phyloP scores from a whole-genome alignment of 495 filamentous ascomycete species.

The Beverwykella pulmonaria region DNA sequence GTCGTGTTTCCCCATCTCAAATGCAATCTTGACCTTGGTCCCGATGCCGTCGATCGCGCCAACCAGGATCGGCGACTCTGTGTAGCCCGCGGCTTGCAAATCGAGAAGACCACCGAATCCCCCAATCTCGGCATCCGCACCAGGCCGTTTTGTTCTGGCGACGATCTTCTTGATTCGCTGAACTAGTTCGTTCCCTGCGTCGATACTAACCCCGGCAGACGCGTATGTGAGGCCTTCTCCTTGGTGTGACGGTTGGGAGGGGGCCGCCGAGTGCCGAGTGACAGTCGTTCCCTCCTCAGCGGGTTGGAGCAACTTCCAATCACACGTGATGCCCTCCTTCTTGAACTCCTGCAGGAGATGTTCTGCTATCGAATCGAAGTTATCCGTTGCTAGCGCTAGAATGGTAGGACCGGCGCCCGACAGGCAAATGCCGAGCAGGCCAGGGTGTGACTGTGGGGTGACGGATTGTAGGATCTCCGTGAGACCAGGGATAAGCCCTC shows the following conservation, averaged over 20 bases:
- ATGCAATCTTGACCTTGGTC: slow-evolving; percentile 94
- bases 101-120: slow-evolving; percentile 93
- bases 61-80: slow-evolving; percentile 73
- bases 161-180: slow-evolving; percentile 84
- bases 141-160: slow-evolving; percentile 74
- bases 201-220: slow-evolving; percentile 87
- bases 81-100: slow-evolving; percentile 74
- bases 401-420: slow-evolving; percentile 95
- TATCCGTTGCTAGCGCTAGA: slow-evolving; percentile 82
- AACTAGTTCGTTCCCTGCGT: slow-evolving; percentile 88
- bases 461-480: slow-evolving; percentile 87
- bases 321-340: slow-evolving; percentile 71
- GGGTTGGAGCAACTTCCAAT: slow-evolving; percentile 85
- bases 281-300: slow-evolving; percentile 81
- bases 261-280: slow-evolving; percentile 35
- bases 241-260: background rate
- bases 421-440: slow-evolving; percentile 87
- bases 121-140: slow-evolving; percentile 87
- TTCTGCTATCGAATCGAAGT: slow-evolving; percentile 82
- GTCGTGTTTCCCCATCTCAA: slow-evolving; percentile 81
- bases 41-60: slow-evolving; percentile 94
- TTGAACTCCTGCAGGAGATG: slow-evolving; percentile 71
- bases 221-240: slow-evolving; percentile 75
- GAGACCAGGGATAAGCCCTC: slow-evolving; percentile 84
- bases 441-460: slow-evolving; percentile 79